Evolutionary conservation across 768 basidiomycete genomes (phyloP).

Genomic region (Pholiota microspora): DNA sequence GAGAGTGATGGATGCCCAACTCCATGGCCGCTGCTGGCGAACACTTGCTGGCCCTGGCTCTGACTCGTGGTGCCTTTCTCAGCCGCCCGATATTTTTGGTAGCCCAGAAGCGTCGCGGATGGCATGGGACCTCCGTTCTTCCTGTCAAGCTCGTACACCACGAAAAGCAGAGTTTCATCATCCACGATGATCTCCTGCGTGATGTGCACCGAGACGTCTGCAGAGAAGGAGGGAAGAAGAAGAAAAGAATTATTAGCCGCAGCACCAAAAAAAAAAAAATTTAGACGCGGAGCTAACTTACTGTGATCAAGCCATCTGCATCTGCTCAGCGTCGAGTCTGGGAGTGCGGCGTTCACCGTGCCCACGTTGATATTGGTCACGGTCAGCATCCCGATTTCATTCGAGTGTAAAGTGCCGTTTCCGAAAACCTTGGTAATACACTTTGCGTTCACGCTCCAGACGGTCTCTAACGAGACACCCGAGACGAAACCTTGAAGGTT

Average conservation of each 20-base stretch:
- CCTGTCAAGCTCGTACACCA: constrained; percentile 71
- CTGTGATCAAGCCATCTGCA: constrained; percentile 72
- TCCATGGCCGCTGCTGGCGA: constrained; percentile 1
- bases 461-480: constrained; percentile 49
- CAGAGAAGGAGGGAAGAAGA: too few species aligned
- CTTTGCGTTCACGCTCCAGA: constrained; percentile 54
- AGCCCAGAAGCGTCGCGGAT: constrained; percentile 57
- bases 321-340: constrained; percentile 62
- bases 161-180: constrained; percentile 56
- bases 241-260: constrained; percentile 18
- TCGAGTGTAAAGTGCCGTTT: constrained; percentile 46
- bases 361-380: constrained; percentile 47
- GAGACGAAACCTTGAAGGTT: constrained; percentile 65
- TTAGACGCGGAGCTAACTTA: constrained; percentile 35
- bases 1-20: constrained; percentile 11
- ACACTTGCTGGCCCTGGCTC: constrained; percentile 1
- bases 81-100: constrained; percentile 35
- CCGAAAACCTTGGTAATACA: constrained; percentile 63
- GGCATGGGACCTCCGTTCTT: constrained; percentile 48
- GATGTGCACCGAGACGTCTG: constrained; percentile 53
- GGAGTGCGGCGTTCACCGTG: constrained; percentile 53
- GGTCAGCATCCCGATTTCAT: constrained; percentile 53
- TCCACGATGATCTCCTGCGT: constrained; percentile 72
- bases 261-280: constrained; percentile 24
- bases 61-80: constrained; percentile 22